Evolutionary conservation across 1,284 basidiomycete species (phyloP).

Genomic region (Puccinia horiana): DNA sequence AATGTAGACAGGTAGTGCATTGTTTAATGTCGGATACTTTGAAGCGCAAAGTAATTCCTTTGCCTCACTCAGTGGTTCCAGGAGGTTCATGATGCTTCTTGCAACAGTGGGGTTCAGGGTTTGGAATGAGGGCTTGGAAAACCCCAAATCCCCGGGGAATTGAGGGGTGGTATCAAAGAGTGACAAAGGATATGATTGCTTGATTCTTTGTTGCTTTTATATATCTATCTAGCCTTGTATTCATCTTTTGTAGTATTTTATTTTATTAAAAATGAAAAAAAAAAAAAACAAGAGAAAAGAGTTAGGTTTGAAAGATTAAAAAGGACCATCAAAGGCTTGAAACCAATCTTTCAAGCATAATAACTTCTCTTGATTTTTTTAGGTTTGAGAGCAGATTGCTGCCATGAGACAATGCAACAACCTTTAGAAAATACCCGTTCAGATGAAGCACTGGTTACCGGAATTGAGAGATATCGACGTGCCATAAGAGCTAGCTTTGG

Average conservation of each 20-base stretch:
- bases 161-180: too few species aligned
- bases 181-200: too few species aligned
- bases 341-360: not conserved
- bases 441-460: not conserved
- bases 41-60: not conserved
- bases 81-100: not conserved
- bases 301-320: too few species aligned
- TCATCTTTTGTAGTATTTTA: too few species aligned
- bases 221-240: too few species aligned
- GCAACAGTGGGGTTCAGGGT: not conserved
- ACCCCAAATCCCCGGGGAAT: too few species aligned
- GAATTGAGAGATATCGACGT: not conserved
- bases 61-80: not conserved
- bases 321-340: not conserved
- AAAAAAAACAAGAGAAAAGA: too few species aligned
- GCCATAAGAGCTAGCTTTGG: not conserved
- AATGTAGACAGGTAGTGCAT: not conserved
- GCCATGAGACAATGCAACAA: not conserved
- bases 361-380: not conserved
- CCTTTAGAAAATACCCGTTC: not conserved
- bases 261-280: too few species aligned
- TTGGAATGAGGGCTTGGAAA: too few species aligned
- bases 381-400: too few species aligned
- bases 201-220: too few species aligned
- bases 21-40: conserved; percentile 2